A percentile compares a stretch with the other conserved stretches of the same genome.
These are phyloP conservation scores for Prillingera fragicola DNA, from an alignment of 1,284 basidiomycete genomes.

Conservation along the genomic window DNA sequence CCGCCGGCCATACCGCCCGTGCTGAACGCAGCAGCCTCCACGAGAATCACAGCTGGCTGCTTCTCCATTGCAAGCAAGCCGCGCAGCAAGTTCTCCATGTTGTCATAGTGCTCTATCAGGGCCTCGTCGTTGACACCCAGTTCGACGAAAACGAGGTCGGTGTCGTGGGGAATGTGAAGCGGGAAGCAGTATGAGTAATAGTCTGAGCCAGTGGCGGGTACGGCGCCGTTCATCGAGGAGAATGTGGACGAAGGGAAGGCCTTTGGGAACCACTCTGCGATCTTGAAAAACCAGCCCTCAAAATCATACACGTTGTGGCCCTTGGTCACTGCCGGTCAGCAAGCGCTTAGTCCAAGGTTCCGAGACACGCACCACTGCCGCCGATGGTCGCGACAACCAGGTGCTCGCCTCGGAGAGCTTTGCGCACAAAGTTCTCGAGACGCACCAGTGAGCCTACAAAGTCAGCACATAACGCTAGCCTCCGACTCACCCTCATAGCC, in stretches of 20 bases:
- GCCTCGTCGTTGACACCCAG: slow-evolving; percentile 46
- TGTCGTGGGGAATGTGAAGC: slow-evolving; percentile 35
- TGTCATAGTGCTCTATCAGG: slow-evolving; percentile 39
- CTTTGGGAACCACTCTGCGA: slow-evolving; percentile 35
- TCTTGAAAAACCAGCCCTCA: slow-evolving; percentile 39
- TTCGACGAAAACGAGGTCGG: slow-evolving; percentile 44
- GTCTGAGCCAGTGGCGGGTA: slow-evolving; percentile 41
- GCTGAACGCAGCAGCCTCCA: slow-evolving; percentile 42
- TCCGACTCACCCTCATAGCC: slow-evolving; percentile 39
- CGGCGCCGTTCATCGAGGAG: slow-evolving; percentile 37
- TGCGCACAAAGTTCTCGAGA: slow-evolving; percentile 30
- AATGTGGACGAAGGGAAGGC: slow-evolving; percentile 27
- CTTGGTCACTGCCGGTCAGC: slow-evolving; percentile 32
- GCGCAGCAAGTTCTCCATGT: slow-evolving; percentile 47
- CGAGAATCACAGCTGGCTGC: slow-evolving; percentile 40
- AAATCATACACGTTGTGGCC: slow-evolving; percentile 36
- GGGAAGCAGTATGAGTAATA: slow-evolving; percentile 48
- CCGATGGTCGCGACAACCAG: slow-evolving; percentile 40
- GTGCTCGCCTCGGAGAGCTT: slow-evolving; percentile 35
- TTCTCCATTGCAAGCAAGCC: slow-evolving; percentile 38
- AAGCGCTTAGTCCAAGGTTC: not conserved
- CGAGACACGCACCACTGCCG: slow-evolving; percentile 36
- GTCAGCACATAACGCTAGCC: not conserved
- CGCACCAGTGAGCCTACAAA: slow-evolving; percentile 32
- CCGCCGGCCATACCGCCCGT: slow-evolving; percentile 45